Evolutionary conservation across 768 basidiomycete genomes (phyloP).

Genomic region (Myochromella boudieri): DNA sequence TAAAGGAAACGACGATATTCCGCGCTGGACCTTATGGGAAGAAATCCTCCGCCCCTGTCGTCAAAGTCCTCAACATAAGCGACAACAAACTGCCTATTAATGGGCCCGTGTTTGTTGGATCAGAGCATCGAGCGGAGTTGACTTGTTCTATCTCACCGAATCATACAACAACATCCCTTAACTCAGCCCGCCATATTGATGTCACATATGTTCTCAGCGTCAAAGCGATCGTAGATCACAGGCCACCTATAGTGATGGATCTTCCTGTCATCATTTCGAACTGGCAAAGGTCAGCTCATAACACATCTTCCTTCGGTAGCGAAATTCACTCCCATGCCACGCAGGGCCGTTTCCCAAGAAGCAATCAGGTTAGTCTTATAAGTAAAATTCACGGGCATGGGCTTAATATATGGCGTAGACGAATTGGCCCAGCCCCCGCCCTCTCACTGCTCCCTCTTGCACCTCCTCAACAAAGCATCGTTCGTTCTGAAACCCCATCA

Average conservation of each 20-base stretch:
- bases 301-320: not conserved
- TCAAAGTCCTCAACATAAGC: constrained; percentile 52
- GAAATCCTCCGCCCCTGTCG: constrained; percentile 54
- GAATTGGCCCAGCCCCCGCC: constrained; percentile 46
- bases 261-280: constrained; percentile 82
- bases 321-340: not conserved
- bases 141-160: constrained; percentile 65
- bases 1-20: constrained; percentile 78
- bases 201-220: constrained; percentile 78
- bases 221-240: constrained; percentile 74
- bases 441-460: constrained; percentile 39
- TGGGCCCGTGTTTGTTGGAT: constrained; percentile 71
- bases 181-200: constrained; percentile 81
- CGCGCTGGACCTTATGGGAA: constrained; percentile 63
- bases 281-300: constrained; percentile 66
- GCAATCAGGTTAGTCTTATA: constrained; percentile 49
- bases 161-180: constrained; percentile 80
- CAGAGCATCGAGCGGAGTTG: constrained; percentile 72
- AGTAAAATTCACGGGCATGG: constrained; percentile 12
- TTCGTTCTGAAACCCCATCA: constrained; percentile 7
- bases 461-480: constrained; percentile 9
- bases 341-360: constrained; percentile 68
- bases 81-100: constrained; percentile 76
- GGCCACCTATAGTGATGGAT: constrained; percentile 64
- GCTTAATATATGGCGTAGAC: constrained; percentile 28